Evolutionary conservation across 208 protist species (phyloP).

Genomic region (Trichomonas vaginalis): DNA sequence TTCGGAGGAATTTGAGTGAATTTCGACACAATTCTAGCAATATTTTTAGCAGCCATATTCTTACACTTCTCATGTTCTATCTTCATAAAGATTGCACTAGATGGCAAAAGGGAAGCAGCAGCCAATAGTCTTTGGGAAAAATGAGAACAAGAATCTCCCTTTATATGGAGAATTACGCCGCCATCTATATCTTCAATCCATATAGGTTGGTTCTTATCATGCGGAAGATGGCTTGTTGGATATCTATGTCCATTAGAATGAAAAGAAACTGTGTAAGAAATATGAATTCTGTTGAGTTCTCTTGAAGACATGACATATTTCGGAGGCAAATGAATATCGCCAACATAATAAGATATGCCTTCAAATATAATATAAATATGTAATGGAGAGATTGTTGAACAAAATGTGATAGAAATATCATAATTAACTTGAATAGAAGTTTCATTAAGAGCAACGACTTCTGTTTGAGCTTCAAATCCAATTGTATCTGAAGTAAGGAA

Average conservation of each 20-base stretch:
- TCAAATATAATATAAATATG: not conserved
- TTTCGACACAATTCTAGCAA: not conserved
- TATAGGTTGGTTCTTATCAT: not conserved
- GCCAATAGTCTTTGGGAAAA: not conserved
- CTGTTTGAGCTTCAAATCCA: not conserved
- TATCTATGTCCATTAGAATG: not conserved
- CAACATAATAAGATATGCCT: not conserved
- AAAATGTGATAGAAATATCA: not conserved
- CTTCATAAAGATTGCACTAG: not conserved
- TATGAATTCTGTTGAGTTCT: not conserved
- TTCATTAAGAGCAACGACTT: not conserved
- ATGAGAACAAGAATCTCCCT: not conserved
- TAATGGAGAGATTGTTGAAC: not conserved
- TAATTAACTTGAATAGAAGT: not conserved
- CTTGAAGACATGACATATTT: not conserved
- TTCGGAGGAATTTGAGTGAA: not conserved
- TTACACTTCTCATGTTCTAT: not conserved
- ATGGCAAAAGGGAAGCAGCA: not conserved
- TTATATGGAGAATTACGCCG: not conserved
- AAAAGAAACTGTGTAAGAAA: not conserved
- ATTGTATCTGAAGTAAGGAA: not conserved
- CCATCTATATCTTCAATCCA: not conserved
- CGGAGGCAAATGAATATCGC: not conserved
- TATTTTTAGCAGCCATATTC: not conserved
- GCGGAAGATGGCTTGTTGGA: not conserved